Percentiles rank a stretch among this genome's conserved stretches.
Conservation (phyloP, 768 basidiomycete species). For the Clitopilus hobsonii region DNA sequence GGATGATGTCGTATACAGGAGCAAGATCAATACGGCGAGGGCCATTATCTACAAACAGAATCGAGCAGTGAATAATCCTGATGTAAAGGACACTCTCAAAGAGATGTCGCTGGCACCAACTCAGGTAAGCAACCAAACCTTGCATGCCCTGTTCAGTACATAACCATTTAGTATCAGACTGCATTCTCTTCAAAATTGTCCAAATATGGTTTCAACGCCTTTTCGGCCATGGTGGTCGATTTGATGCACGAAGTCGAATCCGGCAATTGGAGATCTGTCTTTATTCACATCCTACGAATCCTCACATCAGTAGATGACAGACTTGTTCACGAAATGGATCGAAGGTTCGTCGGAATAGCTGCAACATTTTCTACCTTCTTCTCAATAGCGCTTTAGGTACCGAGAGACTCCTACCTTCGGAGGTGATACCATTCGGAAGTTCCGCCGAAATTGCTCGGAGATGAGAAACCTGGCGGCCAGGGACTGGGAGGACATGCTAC, state of each 20-base stretch:
- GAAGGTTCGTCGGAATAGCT: background rate
- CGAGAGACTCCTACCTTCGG: slow-evolving; percentile 2
- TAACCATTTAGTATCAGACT: slow-evolving; percentile 21
- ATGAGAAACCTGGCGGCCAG: slow-evolving; percentile 17
- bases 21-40: slow-evolving; percentile 12
- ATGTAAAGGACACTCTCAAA: slow-evolving; percentile 21
- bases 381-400: background rate
- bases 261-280: slow-evolving; percentile 26
- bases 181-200: slow-evolving; percentile 22
- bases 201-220: slow-evolving; percentile 5
- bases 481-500: slow-evolving; percentile 16
- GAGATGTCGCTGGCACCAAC: slow-evolving; percentile 24
- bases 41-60: slow-evolving; percentile 19
- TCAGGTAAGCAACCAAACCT: slow-evolving; percentile 11
- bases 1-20: slow-evolving; percentile 2
- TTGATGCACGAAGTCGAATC: slow-evolving; percentile 32
- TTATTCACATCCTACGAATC: slow-evolving; percentile 26
- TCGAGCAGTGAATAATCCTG: slow-evolving; percentile 16
- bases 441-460: slow-evolving; percentile 11
- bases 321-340: background rate
- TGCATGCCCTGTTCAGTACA: too few species aligned
- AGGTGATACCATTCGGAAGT: slow-evolving; percentile 9
- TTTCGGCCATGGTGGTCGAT: slow-evolving; percentile 20
- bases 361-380: background rate
- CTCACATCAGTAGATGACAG: slow-evolving; percentile 11